Percentiles rank a stretch among this genome's conserved stretches.
These are phyloP conservation scores for Pseudogymnoascus sp. DNA, from an alignment of 2,329 filamentous ascomycete genomes.

Conservation along the genomic window DNA sequence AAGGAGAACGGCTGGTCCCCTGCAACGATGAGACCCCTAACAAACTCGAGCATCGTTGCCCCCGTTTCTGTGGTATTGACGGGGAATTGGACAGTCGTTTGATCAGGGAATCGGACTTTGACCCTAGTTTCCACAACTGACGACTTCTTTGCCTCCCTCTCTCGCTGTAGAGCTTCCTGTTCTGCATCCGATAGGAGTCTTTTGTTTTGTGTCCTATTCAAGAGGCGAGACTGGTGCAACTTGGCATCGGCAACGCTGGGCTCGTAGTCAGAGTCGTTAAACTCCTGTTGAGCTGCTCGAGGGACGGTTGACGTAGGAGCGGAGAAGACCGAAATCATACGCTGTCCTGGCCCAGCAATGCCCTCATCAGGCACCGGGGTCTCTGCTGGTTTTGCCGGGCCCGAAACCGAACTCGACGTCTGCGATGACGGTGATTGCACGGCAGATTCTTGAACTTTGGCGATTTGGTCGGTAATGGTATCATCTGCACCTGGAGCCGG, in stretches of 20 bases:
- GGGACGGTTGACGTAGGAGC: slow-evolving; percentile 71
- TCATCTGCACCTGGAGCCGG: slow-evolving; percentile 13
- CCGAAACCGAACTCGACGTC: slow-evolving; percentile 6
- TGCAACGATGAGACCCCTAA: slow-evolving; percentile 62
- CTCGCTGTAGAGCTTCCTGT: slow-evolving; percentile 55
- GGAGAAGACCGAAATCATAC: slow-evolving; percentile 65
- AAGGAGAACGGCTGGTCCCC: slow-evolving; percentile 64
- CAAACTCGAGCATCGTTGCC: slow-evolving; percentile 64
- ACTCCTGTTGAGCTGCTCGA: slow-evolving; percentile 59
- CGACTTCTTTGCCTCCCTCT: slow-evolving; percentile 58
- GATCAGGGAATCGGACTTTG: slow-evolving; percentile 82
- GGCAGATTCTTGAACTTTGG: slow-evolving; percentile 5
- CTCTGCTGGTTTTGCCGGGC: slow-evolving; percentile 10
- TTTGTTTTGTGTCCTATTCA: slow-evolving; percentile 53
- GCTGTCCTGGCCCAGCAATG: slow-evolving; percentile 27
- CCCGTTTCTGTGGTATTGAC: slow-evolving; percentile 64
- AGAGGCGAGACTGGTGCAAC: slow-evolving; percentile 63
- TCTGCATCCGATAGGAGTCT: slow-evolving; percentile 79
- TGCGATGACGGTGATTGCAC: slow-evolving; percentile 7
- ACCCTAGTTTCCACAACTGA: slow-evolving; percentile 63
- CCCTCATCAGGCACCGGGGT: slow-evolving; percentile 13
- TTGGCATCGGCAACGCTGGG: slow-evolving; percentile 71
- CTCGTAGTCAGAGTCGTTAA: slow-evolving; percentile 68
- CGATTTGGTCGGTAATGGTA: slow-evolving; percentile 15
- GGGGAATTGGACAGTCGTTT: slow-evolving; percentile 67